Evolutionary conservation across 2,329 filamentous ascomycete species (phyloP), one percentile per base, ranked within the genome.

Genomic region (Cladosporium colombiae): DNA sequence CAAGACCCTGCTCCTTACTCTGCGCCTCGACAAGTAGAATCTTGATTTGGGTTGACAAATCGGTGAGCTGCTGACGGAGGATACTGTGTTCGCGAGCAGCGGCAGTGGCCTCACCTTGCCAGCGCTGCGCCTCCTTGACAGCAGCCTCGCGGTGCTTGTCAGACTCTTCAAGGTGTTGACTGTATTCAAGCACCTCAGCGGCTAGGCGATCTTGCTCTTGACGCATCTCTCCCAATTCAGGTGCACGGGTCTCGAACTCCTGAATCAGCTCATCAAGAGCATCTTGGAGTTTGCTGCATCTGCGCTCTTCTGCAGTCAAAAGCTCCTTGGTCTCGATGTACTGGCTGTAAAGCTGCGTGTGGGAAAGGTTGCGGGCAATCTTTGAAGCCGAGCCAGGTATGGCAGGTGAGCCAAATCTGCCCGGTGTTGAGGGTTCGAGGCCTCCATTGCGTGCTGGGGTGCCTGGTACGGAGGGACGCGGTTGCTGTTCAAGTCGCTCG

Each of bases 41-140:
- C 77, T 96, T 96, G 69, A 97, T 87, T 77, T 99, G 93, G 0
- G 91, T 89, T 72, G 93, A 93, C 23, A 96, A 85, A 77, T 98
- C 95, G 37, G 94, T 90, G 10, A 98, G 83, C 76, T 97, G 93
- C 70, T 93, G 91, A 61, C 90, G 90, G 27, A 96, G 82, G 46
- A 97, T 91, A 67, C 91, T 89, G 35, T 86, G 84, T 78, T 98
- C 93, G 55, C 82, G 84, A 6, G 80, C 78, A 29, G 84, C 77
- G 21, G 85, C 85, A 66, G 85, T 84, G 64, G 93, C 84, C 65
- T 91, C 86, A n/a, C 86, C 86, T 75, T 95, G 89, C 62, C 89
- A 90, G 78, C 91, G 94, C 70, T 93, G 87, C 13, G 90, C 86
- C 27, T 91, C 89, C 77, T 92, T 93, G 66, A 89, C 88, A 1